Evolutionary conservation across 805 yeast genomes (phyloP), one percentile per base, ranked within the genome.

Genomic region (Metschnikowia noctiluminum): DNA sequence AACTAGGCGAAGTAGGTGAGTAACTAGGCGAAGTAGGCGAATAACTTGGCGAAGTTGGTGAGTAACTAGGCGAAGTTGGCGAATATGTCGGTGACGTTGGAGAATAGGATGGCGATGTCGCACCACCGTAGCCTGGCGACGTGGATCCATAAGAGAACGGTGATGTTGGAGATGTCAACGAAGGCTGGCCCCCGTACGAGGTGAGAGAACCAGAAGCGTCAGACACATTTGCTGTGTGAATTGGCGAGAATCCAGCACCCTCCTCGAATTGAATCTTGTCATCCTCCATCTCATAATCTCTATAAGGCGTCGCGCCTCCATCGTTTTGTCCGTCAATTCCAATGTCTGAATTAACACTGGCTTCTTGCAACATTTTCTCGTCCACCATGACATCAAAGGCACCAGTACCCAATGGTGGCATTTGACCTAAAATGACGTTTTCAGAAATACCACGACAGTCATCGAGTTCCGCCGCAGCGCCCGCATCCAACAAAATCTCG

Each of bases 361-460:
- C 73, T 42, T 78, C 65, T 47, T 85, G 83, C 64, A 92, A 76
- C 76, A 89, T 82, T 62, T 83, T 82, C 60, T 94, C 98, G 68
- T 94, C 97, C 52, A 94, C 84, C 84, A 89, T 84, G 35, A 94
- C 92, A 65, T 94, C 98, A 64, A 94, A 94, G 0, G 96, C 86
- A 65, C 99, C 99, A 2, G 99, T 94, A 70, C 99, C 99, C 60
- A 94, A 81, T 51, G 99, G 98, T 21, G 99, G 98, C 79, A 94
- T 81, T 77, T 94, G 99, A 43, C 99, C 99, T 63, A 94, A 80
- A 76, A 94, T 89, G 51, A 94, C 96, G 65, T 94, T 94, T 69
- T 94, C 97, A 35, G 99, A 94, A 52, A 94, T 96, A 78, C 99
- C 99, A 58, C 90, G 88, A 71, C 99, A 94, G 59, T 94, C 97